Percentiles rank a stretch among this genome's conserved stretches.
Conservation (phyloP, 2,329 filamentous ascomycete genomes). For the Neonectria punicea region DNA sequence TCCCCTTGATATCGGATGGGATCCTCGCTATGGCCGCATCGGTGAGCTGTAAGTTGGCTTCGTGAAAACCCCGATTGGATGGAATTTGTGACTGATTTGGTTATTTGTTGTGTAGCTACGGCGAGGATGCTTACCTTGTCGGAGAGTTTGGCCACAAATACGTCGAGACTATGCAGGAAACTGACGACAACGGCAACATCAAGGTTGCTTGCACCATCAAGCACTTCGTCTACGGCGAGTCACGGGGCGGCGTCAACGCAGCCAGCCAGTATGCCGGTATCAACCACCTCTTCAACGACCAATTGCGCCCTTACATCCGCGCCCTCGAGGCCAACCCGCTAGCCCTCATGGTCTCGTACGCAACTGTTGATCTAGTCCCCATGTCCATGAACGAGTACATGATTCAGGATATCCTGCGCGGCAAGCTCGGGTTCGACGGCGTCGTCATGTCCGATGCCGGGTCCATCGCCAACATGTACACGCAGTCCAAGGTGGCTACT, state of each 20-base stretch:
- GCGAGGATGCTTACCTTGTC: conserved; percentile 47
- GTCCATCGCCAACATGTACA: conserved; percentile 43
- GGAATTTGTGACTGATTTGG: conserved; percentile 19
- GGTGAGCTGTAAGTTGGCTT: conserved; percentile 29
- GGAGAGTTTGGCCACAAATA: conserved; percentile 47
- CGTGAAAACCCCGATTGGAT: neutral
- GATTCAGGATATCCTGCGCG: conserved; percentile 39
- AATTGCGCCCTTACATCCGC: conserved; percentile 44
- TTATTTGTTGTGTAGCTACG: conserved; percentile 42
- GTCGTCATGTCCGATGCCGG: conserved; percentile 49
- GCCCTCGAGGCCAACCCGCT: conserved; percentile 43
- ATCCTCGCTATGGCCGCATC: conserved; percentile 43
- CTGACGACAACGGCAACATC: conserved; percentile 45
- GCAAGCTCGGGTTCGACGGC: conserved; percentile 46
- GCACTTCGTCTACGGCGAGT: conserved; percentile 49
- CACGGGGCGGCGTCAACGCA: conserved; percentile 47
- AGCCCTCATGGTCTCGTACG: conserved; percentile 48
- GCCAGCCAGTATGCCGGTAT: conserved; percentile 47
- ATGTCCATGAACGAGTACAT: conserved; percentile 47
- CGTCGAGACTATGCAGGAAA: conserved; percentile 50
- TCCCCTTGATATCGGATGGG: conserved; percentile 46
- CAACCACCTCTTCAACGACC: conserved; percentile 49
- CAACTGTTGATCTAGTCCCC: conserved; percentile 45
- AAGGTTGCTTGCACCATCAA: conserved; percentile 51
- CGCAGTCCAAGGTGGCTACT: conserved; percentile 42